These are phyloP conservation scores for Letharia columbiana DNA, from an alignment of 495 filamentous ascomycete species.

Conservation along the genomic window DNA sequence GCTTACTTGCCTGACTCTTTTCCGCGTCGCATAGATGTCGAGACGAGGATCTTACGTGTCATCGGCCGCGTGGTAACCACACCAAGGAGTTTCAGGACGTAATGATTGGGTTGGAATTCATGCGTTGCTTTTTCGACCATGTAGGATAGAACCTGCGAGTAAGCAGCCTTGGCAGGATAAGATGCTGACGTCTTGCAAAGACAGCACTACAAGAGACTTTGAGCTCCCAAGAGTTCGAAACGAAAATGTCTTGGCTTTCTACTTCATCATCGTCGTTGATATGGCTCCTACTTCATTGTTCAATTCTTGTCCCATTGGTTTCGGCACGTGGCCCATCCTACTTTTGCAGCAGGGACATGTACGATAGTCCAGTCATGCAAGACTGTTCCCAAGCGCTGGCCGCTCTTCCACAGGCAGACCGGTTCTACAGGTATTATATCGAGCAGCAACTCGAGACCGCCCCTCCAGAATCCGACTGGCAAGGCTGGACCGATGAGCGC, in stretches of 20 bases:
- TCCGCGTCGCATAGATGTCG: not conserved
- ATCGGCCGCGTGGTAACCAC: not conserved
- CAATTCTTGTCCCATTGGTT: not conserved
- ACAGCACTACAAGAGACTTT: not conserved
- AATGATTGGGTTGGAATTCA: not conserved
- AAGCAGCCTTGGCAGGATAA: not conserved
- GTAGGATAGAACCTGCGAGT: not conserved
- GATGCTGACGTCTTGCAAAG: not conserved
- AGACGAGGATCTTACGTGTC: not conserved
- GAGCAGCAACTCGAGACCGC: not conserved
- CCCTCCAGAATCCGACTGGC: not conserved
- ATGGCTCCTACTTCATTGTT: not conserved
- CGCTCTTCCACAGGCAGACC: not conserved
- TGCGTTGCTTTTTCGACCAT: not conserved
- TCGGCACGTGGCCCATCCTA: not conserved
- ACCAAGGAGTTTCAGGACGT: not conserved
- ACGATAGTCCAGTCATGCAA: not conserved
- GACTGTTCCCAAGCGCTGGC: conserved; percentile 1
- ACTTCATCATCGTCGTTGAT: not conserved
- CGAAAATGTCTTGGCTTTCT: not conserved
- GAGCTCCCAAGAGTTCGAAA: not conserved
- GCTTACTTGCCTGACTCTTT: not conserved
- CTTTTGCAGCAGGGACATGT: not conserved
- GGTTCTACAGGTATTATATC: not conserved
- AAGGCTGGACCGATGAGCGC: not conserved